Conservation (phyloP, 2,329 filamentous ascomycete genomes). For the Verticillium tricorpus region DNA sequence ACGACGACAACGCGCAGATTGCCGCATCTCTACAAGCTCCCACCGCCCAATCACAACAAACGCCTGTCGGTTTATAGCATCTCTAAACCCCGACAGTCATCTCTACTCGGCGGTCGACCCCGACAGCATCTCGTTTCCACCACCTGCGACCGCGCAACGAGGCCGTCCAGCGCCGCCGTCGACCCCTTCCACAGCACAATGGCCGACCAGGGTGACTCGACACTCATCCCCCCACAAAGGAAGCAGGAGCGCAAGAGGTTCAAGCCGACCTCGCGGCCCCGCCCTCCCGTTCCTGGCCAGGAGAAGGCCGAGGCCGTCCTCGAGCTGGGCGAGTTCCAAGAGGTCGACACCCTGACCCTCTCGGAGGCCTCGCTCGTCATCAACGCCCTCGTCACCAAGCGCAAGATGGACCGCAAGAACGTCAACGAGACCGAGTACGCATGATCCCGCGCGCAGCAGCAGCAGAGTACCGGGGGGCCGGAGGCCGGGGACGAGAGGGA, state of each 20-base stretch:
- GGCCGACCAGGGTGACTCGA: background rate
- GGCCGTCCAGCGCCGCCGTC: background rate
- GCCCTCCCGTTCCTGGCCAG: constrained; percentile 68
- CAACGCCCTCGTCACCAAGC: constrained; percentile 79
- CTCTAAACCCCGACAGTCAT: background rate
- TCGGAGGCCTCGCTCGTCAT: constrained; percentile 91
- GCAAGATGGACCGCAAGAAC: constrained; percentile 74
- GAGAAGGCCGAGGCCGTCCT: constrained; percentile 81
- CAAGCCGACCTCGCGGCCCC: constrained; percentile 54
- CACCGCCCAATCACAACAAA: background rate
- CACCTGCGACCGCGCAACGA: background rate
- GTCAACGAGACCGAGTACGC: constrained; percentile 78
- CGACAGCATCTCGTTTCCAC: background rate
- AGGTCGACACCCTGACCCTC: constrained; percentile 86
- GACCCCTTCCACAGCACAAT: background rate
- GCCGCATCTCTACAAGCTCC: background rate
- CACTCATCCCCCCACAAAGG: background rate
- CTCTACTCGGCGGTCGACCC: background rate
- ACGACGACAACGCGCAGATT: background rate
- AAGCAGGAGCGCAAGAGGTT: background rate
- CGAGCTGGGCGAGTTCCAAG: constrained; percentile 87
- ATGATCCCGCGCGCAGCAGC: background rate
- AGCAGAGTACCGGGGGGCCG: too few relatives aligned
- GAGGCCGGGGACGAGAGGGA: too few relatives aligned
- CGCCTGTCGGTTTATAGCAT: background rate